Percentiles rank a stretch among this genome's conserved stretches.
phyloP scores from a whole-genome alignment of 345 rosid genomes.

The Populus euphratica region DNA sequence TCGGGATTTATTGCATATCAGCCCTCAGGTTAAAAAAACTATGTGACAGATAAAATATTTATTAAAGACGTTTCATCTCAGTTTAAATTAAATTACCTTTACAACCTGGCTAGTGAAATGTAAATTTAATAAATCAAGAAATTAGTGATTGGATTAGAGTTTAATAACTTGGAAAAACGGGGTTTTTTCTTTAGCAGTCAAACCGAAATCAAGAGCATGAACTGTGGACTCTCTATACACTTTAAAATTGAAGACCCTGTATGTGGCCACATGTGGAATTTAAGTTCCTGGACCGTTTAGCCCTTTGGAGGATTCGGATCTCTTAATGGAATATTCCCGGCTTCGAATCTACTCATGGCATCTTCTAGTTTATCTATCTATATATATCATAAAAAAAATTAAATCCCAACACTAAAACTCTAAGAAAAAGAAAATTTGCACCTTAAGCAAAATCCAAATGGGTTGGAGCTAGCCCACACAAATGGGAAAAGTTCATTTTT shows the following conservation, averaged over 20 bases:
- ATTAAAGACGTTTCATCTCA: no score
- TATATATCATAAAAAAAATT: no score
- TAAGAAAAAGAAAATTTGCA: background rate
- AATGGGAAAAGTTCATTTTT: background rate
- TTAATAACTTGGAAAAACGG: no score
- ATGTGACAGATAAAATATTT: no score
- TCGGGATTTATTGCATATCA: no score
- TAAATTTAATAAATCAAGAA: no score
- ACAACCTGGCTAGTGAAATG: no score
- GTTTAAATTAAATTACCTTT: no score
- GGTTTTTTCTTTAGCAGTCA: no score
- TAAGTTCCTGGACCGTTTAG: background rate
- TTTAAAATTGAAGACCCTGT: no score
- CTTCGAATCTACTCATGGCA: background rate
- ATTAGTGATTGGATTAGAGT: background rate
- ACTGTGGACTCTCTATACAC: constrained; percentile 19
- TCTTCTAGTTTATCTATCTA: no score
- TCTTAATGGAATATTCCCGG: constrained; percentile 5
- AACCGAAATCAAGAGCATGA: constrained; percentile 6
- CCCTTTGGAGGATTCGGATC: background rate
- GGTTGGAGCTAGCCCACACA: background rate
- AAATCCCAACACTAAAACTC: background rate
- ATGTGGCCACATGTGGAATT: background rate
- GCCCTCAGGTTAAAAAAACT: no score
- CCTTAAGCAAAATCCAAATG: background rate